Percentiles rank a stretch among this genome's conserved stretches.
Conservation (phyloP, 1,284 basidiomycete species). For the Agaricales sp. region DNA sequence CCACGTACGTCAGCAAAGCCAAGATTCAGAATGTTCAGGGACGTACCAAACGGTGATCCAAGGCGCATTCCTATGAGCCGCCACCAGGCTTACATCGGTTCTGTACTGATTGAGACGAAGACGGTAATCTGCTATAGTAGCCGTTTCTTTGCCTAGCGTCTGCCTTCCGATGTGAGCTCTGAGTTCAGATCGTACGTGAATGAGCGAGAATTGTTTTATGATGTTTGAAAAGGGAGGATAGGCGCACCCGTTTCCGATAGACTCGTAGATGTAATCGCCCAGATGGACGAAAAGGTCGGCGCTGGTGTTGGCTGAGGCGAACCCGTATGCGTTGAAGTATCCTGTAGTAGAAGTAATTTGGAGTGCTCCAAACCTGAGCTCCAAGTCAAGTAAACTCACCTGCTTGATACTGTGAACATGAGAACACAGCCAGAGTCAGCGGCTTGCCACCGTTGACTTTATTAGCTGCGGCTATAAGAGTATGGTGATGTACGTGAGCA, state of each 20-base stretch:
- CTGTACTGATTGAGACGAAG: conserved; percentile 51
- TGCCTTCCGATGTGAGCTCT: conserved; percentile 37
- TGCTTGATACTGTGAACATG: conserved; percentile 45
- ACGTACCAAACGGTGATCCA: conserved; percentile 52
- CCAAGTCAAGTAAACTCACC: conserved; percentile 18
- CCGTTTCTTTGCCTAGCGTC: conserved; percentile 43
- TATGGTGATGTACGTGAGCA: neutral
- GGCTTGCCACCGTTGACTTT: conserved; percentile 46
- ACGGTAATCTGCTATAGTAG: conserved; percentile 54
- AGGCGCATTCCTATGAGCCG: conserved; percentile 40
- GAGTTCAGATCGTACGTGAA: no score
- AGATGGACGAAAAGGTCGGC: conserved; percentile 55
- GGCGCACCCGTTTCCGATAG: conserved; percentile 33
- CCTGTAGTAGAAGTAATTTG: conserved; percentile 22
- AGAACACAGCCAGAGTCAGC: conserved; percentile 47
- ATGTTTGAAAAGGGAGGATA: no score
- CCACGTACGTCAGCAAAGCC: no score
- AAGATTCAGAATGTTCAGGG: neutral
- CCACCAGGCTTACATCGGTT: conserved; percentile 38
- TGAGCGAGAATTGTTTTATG: no score
- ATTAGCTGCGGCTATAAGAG: conserved; percentile 31
- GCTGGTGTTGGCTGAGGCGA: conserved; percentile 44
- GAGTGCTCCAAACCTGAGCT: no score
- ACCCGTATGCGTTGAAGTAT: conserved; percentile 61
- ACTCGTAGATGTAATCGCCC: conserved; percentile 56